Evolutionary conservation across 257 asterid genomes (phyloP), one percentile per base, ranked within the genome.

Genomic region (Ophiorrhiza pumila): DNA sequence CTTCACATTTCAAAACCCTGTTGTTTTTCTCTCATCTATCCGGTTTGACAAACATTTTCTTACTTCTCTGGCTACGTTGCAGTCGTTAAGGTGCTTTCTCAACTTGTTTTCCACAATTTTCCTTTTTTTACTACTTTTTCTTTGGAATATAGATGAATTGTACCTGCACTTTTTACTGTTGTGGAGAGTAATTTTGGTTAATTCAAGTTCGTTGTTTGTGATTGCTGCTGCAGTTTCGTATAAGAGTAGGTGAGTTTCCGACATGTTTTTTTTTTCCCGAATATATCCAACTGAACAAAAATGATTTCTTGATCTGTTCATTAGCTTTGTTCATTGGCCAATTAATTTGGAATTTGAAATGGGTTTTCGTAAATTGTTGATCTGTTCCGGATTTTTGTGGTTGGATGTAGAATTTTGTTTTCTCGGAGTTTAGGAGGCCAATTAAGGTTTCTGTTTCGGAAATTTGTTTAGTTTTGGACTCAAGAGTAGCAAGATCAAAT

Each of bases 41-140:
- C 23, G 25, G 7, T 1, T 20, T 14, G 0, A 23, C 49, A 1
- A 17, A 20, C 42, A 18, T 23, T 57, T 53, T 31, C 58, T 47
- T 31, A 37, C 77, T 58, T 29, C 4, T 61, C 75, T 68, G 63
- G 25, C 71, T 59, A 17, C 14, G 39, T 3, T 25, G 23, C 45
- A 49, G 72, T 11, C 61, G 27, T 50, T 49, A 41, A 76, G 67
- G 80, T 70, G 55, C 22, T 31, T 57, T 22, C 49, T 11, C 14
- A 22, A 4, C 0, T 31, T 45, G 2, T 52, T 37, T 20, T 29
- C 50, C 25, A 17, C 59, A 37, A 23, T 0, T 75, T 60, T 71
- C 68, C 73, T 42, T 72, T 3, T 3, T 1, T 79, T 41, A 23
- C 80, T 29, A 56, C 17, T 39, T 52, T 29, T 47, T 50, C 8